A percentile compares a stretch with the other conserved stretches of the same genome.
These are phyloP conservation scores for Handroanthus guayacan DNA, from an alignment of 257 asterid genomes.

Conservation along the genomic window DNA sequence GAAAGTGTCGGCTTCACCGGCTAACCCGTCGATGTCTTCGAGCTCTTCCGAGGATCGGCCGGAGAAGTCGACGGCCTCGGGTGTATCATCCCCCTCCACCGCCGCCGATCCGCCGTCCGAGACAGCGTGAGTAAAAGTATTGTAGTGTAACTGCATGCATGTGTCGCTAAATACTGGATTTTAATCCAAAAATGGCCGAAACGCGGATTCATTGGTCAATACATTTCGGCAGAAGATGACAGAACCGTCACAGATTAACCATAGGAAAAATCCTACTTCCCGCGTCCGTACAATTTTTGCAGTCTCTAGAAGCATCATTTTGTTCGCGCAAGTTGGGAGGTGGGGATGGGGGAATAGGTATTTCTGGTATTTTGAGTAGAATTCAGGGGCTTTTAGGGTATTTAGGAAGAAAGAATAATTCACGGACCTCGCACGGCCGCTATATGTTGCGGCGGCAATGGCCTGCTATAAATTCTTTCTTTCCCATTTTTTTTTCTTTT, in stretches of 20 bases:
- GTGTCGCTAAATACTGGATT: constrained; percentile 26
- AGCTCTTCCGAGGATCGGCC: constrained; percentile 80
- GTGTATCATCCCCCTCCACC: constrained; percentile 36
- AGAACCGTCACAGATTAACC: constrained; percentile 30
- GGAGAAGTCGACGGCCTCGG: constrained; percentile 67
- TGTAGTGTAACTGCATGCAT: constrained; percentile 44
- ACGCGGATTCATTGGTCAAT: constrained; percentile 34
- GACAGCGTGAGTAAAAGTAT: constrained; percentile 82
- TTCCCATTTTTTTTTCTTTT: background rate
- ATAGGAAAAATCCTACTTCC: constrained; percentile 40
- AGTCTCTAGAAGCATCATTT: constrained; percentile 41
- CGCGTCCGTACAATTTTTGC: constrained; percentile 41
- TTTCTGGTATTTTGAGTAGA: constrained; percentile 34
- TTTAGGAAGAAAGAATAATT: constrained; percentile 9
- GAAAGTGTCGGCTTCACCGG: constrained; percentile 37
- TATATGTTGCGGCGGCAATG: constrained; percentile 81
- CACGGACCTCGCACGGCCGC: constrained; percentile 55
- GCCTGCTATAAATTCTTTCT: constrained; percentile 45
- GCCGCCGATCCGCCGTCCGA: constrained; percentile 57
- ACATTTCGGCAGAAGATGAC: constrained; percentile 27
- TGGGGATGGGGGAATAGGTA: constrained; percentile 39
- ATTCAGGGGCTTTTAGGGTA: constrained; percentile 48
- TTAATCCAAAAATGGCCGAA: background rate
- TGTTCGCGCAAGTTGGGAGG: constrained; percentile 44
- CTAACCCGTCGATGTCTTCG: constrained; percentile 56